Evolutionary conservation across 1,139 yeast species (phyloP), one percentile per base, ranked within the genome.

Genomic region (Kodamaea sp.): DNA sequence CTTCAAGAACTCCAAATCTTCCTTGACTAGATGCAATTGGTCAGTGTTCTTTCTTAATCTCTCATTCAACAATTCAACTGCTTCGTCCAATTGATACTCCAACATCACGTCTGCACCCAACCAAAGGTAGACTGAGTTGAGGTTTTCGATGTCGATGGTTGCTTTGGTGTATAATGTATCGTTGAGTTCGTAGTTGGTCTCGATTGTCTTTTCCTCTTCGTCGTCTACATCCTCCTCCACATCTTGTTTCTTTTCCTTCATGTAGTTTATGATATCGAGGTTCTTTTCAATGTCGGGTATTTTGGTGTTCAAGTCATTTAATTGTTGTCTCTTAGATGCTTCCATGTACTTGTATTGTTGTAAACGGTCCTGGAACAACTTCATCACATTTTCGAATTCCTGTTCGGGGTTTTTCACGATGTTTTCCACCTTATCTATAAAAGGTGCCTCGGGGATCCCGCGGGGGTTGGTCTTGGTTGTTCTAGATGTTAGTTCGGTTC

Each of bases 71-170:
- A 94, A 69, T 20, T 69, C 80, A 31, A 81, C 73, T 2, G 98
- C 98, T 57, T 92, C 98, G 28, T 78, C 84, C 23, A 88, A 69
- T 4, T 96, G 90, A 57, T 92, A 92, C 57, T 92, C 98, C 51
- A 94, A 70, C 98, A 92, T 92, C 13, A 92, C 94, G 51, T 90
- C 96, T 1, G 99, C 97, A 8, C 99, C 99, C 14, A 92, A 72
- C 98, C 98, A 92, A 35, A 92, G 71, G 44, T 79, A 80, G 2
- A 92, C 98, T 2, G 72, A 62, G 24, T 69, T 51, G 40, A 68
- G 54, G 22, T 56, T 61, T 24, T 67, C 60, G 14, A 68, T 55
- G 32, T 84, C 78, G 24, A 92, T 72, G 23, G 72, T 72, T 2
- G 98, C 98, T 42, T 80, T 79, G 11, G 97, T 84, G 55, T 80